Conservation (phyloP, 2,329 filamentous ascomycete species). For the Fonsecaea pedrosoi region DNA sequence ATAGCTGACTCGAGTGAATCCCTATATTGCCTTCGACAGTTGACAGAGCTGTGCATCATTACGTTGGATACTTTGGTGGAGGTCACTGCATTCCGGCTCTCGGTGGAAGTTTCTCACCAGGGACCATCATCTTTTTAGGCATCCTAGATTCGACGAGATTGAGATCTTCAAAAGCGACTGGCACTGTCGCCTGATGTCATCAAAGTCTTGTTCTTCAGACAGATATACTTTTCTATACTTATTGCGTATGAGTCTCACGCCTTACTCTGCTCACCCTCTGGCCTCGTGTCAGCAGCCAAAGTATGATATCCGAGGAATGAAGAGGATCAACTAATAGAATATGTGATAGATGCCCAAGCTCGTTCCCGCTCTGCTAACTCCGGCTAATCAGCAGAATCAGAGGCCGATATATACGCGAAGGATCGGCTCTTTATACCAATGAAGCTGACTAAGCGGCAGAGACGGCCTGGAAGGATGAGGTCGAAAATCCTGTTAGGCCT, state of each 20-base stretch:
- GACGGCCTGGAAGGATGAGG: not conserved
- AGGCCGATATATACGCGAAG: not conserved
- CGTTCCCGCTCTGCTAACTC: not conserved
- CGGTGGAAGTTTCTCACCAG: not conserved
- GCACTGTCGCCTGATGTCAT: not conserved
- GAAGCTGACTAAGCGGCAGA: slow-evolving; percentile 4
- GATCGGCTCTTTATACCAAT: not conserved
- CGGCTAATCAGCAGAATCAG: not conserved
- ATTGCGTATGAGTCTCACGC: not conserved
- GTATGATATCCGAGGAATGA: not conserved
- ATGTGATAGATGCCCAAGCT: not conserved
- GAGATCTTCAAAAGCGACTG: not conserved
- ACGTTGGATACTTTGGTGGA: not conserved
- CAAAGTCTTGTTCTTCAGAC: not conserved
- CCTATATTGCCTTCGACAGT: not conserved
- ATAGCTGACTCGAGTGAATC: not conserved
- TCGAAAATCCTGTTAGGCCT: not conserved
- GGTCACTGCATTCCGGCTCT: not conserved
- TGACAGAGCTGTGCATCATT: not conserved
- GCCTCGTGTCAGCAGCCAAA: not conserved
- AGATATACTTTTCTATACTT: not conserved
- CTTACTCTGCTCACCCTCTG: not conserved
- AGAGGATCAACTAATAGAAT: not conserved
- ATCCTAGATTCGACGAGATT: not conserved
- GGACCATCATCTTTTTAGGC: not conserved